Conservation (phyloP, 140 eudicot species). For the Senecio squalidus region DNA sequence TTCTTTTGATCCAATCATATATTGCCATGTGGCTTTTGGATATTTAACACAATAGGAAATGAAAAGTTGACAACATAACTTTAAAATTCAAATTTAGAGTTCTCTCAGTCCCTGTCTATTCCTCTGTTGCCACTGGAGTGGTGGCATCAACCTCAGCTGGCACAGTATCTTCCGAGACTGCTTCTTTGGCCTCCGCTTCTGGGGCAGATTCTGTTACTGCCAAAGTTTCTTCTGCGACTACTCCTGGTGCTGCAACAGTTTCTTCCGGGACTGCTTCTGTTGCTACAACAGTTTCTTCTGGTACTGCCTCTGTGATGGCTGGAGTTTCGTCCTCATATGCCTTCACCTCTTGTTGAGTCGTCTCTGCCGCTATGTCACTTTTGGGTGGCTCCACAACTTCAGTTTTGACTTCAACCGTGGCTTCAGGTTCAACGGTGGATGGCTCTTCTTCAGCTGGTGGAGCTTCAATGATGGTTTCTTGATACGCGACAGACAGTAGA, state of each 20-base stretch:
- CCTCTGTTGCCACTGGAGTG: constrained; percentile 24
- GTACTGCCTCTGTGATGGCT: neutral
- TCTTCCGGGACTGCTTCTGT: neutral
- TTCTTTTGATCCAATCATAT: constrained; percentile 3
- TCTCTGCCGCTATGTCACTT: constrained; percentile 11
- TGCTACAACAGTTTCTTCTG: constrained; percentile 1
- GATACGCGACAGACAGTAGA: too few relatives aligned
- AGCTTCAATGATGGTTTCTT: neutral
- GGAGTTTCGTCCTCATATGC: constrained; percentile 7
- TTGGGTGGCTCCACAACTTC: constrained; percentile 18
- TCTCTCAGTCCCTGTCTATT: neutral
- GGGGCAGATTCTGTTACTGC: neutral
- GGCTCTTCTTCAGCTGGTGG: constrained; percentile 7
- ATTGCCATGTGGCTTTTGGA: constrained; percentile 21
- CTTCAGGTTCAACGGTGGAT: neutral
- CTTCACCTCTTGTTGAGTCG: constrained; percentile 13
- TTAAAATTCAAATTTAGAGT: neutral
- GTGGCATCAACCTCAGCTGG: constrained; percentile 8
- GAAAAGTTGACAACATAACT: constrained; percentile 8
- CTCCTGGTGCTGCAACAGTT: neutral
- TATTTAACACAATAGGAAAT: constrained; percentile 11
- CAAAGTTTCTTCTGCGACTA: neutral
- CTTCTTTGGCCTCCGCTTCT: constrained; percentile 1
- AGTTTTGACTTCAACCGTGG: constrained; percentile 4
- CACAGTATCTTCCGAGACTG: constrained; percentile 10